Conservation (phyloP, 257 asterid species). For the Gynochthodes officinalis region DNA sequence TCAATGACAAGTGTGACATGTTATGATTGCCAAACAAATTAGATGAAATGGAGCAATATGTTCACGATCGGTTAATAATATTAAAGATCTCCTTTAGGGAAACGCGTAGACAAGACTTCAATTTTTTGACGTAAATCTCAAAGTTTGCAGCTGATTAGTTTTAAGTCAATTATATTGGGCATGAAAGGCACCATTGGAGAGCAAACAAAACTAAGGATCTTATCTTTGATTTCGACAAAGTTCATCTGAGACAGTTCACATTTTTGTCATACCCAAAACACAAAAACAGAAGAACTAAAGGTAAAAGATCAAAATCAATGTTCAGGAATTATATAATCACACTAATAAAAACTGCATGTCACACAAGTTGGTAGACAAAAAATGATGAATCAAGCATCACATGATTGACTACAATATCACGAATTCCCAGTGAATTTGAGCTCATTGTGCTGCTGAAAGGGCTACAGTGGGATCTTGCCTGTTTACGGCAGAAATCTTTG, state of each 20-base stretch:
- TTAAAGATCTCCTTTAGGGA: no score
- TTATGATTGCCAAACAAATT: no score
- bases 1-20: no score
- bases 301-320: not conserved
- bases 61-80: no score
- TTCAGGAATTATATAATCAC: not conserved
- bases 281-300: not conserved
- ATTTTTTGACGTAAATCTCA: conserved; percentile 5
- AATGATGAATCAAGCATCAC: not conserved
- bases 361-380: not conserved
- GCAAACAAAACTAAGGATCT: conserved; percentile 9
- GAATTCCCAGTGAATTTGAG: not conserved
- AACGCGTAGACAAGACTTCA: not conserved
- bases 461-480: not conserved
- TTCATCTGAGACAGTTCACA: not conserved
- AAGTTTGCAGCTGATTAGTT: not conserved
- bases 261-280: not conserved
- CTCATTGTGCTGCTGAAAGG: not conserved
- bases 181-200: not conserved
- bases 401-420: not conserved
- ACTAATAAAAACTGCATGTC: not conserved
- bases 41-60: no score
- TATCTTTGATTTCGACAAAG: not conserved
- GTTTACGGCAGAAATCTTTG: conserved; percentile 21
- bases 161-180: not conserved